phyloP scores from a whole-genome alignment of 768 basidiomycete genomes.

The Megacollybia marginata region DNA sequence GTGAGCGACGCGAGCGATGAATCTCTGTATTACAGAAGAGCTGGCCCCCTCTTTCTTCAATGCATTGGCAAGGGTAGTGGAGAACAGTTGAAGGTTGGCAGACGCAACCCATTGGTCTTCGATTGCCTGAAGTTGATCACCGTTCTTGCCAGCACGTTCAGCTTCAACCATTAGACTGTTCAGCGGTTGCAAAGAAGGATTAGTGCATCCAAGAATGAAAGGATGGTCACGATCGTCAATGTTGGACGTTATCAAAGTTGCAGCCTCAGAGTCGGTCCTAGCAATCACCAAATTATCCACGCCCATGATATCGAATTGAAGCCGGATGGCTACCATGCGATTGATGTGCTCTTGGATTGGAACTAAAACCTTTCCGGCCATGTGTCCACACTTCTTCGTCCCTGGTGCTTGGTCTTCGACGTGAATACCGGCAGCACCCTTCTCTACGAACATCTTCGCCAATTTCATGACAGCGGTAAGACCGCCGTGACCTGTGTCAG shows the following conservation, averaged over 20 bases:
- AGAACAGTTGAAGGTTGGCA: constrained; percentile 80
- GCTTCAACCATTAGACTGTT: constrained; percentile 80
- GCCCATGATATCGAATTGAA: constrained; percentile 98
- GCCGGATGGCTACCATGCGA: constrained; percentile 91
- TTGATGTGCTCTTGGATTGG: constrained; percentile 98
- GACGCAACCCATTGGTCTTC: constrained; percentile 81
- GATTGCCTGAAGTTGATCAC: constrained; percentile 73
- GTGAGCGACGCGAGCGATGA: constrained; percentile 55
- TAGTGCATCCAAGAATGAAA: constrained; percentile 92
- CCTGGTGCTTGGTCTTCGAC: constrained; percentile 97
- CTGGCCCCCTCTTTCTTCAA: constrained; percentile 51
- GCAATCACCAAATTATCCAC: constrained; percentile 91
- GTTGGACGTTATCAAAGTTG: constrained; percentile 93
- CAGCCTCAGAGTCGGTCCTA: constrained; percentile 95
- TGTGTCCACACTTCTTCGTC: constrained; percentile 93
- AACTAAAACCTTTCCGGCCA: constrained; percentile 95
- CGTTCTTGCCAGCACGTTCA: constrained; percentile 72
- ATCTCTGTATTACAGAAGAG: constrained; percentile 45
- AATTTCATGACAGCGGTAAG: constrained; percentile 99
- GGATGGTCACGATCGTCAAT: constrained; percentile 96
- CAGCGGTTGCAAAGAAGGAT: constrained; percentile 59
- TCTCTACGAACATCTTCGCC: constrained; percentile 97
- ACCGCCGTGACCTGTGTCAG: constrained; percentile 97
- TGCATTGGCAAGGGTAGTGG: constrained; percentile 62
- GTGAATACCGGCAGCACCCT: constrained; percentile 96